Base-by-base conservation (phyloP, 1,284 basidiomycete species). In the Xerocomus amazonicus region DNA sequence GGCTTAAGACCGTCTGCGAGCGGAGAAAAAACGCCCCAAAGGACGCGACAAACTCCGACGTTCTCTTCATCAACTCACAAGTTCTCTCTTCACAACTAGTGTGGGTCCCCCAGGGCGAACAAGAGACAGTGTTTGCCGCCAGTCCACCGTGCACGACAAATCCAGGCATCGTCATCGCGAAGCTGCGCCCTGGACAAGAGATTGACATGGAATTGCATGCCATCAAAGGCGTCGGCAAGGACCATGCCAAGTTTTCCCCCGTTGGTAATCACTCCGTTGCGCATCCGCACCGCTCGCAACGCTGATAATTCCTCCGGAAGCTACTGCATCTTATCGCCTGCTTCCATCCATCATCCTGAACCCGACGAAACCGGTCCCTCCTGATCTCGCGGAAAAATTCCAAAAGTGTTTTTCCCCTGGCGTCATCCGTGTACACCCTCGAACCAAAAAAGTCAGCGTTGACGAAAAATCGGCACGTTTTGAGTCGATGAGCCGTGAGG, bases 201-300 rank as follows among this genome's bases (percentile, higher is more conserved):
- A 75, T 97, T 37, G 78, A 89, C 32, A 80, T 95, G 70, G 92
- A 97, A 65, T 65, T 97, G 52, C 95, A 99, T 66, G 95, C 93
- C 42, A 77, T 95, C 52, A 98, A 98, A 66, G 92, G 94, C 7
- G 82, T 92, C n/a, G 95, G 93, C 17, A 92, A 91, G 61, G 93
- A 96, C 60, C 97, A 99, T 65, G 94, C 97, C 37, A 99, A 99
- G 67, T 99, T 91, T 70, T 92, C 84, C 50, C 93, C 97, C n/a
- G 97, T 99, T 45, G 92, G 91, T 91, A 57, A 56, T 90, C 75
- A 6, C 38, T 23, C 19, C 17, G 16, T 9, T 45, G 13, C 14
- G 7, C 47, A 27, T 45, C 19, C 32, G 50, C 33, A 27, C n/a
- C 16, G 16, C 17, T n/a, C 3, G 31, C 27, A 43, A 9, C 4